Evolutionary conservation across 257 asterid species (phyloP), one percentile per base, ranked within the genome.

Genomic region (Mentha longifolia): DNA sequence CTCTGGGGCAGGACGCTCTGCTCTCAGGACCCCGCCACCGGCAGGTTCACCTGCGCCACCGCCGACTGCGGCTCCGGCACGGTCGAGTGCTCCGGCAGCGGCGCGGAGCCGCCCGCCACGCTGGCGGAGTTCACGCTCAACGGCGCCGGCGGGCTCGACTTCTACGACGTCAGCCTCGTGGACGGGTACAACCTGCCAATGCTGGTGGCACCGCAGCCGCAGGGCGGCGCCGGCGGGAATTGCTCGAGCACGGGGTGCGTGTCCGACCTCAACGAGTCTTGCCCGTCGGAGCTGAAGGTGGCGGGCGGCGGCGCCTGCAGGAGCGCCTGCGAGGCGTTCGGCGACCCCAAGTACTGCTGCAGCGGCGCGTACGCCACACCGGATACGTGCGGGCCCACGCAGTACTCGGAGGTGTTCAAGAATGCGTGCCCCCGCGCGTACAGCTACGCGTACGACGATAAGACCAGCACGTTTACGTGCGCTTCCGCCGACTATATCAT

Each of bases 151-250:
- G 95, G 92, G 9, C 78, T 83, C 6, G 95, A 90, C 52, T 90
- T 86, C 81, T 90, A 83, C 10, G 95, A 90, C 81, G 95, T 90
- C 61, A 90, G 97, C 77, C 85, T 90, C 0, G 97, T 88, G 3
- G 96, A 90, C 81, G 96, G 96, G 0, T 89, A 90, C 75, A 90
- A 90, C 57, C 77, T 90, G 22, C 95, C 97, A 14, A 83, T 90
- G 93, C 22, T 86, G 66, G 86, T 90, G 75, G 81, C 50, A 58
- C 95, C 95, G 19, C 84, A 74, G 73, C 95, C 95, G 19, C 84
- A 74, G 73, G 91, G 92, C 55, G 88, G 85, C 2, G 6, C 78
- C 55, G 85, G 76, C 16, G 86, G 84, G 13, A 88, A 86, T 46
- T 90, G 97, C 22, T 68, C 85, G 14, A 42, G 59, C n/a, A 86